Evolutionary conservation across 2,329 filamentous ascomycete genomes (phyloP).

Genomic region (Venturia nashicola): DNA sequence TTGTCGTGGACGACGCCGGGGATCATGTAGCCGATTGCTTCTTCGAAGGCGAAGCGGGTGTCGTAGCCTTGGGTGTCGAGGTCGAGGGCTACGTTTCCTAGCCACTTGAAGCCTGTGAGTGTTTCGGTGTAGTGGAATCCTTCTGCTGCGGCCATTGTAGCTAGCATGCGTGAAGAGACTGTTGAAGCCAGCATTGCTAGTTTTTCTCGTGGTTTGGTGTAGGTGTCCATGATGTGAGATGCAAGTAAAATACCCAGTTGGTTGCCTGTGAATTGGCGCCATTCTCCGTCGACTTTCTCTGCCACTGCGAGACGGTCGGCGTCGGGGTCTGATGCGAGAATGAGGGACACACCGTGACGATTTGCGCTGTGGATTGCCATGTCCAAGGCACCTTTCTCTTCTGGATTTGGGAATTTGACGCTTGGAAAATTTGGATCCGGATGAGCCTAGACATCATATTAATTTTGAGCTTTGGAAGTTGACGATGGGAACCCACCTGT

Average conservation of each 20-base stretch:
- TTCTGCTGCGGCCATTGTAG: constrained; percentile 40
- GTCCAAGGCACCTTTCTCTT: constrained; percentile 50
- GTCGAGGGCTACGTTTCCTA: constrained; percentile 47
- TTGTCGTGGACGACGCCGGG: constrained; percentile 50
- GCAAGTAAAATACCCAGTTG: constrained; percentile 50
- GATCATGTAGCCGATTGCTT: constrained; percentile 57
- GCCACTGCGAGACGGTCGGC: constrained; percentile 52
- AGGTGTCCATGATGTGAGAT: constrained; percentile 41
- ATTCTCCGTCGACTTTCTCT: constrained; percentile 42
- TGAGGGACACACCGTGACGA: constrained; percentile 33
- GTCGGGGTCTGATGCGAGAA: constrained; percentile 53
- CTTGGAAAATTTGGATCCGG: constrained; percentile 53
- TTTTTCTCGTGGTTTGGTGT: constrained; percentile 26
- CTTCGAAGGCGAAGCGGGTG: constrained; percentile 49
- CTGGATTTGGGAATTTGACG: constrained; percentile 52
- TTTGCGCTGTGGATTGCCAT: constrained; percentile 46
- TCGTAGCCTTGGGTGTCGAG: constrained; percentile 37
- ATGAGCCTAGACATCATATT: constrained; percentile 20
- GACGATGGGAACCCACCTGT: constrained; percentile 21
- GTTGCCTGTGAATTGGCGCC: constrained; percentile 53
- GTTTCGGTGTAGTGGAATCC: constrained; percentile 49
- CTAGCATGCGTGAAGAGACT: constrained; percentile 52
- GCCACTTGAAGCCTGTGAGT: constrained; percentile 57
- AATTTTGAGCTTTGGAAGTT: not conserved
- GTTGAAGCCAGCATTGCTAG: constrained; percentile 49